Evolutionary conservation across 2,329 filamentous ascomycete species (phyloP).

Genomic region (Trichothecium sympodiale): DNA sequence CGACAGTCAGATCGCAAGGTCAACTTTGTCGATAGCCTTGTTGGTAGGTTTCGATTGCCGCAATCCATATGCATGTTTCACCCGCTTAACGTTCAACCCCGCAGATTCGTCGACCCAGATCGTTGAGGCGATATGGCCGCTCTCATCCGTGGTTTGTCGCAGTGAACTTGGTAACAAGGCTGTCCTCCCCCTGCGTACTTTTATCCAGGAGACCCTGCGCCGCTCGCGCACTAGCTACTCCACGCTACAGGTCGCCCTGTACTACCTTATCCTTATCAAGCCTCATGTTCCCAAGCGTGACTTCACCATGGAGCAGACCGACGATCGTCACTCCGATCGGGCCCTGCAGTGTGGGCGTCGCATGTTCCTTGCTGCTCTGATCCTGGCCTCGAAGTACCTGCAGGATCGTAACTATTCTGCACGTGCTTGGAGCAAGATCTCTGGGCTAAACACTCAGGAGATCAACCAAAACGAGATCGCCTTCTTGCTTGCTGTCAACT

Average conservation of each 20-base stretch:
- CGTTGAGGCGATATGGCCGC: conserved; percentile 93
- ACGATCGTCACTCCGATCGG: conserved; percentile 60
- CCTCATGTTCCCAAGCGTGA: conserved; percentile 73
- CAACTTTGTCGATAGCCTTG: conserved; percentile 91
- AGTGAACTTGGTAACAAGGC: conserved; percentile 62
- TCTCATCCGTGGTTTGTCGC: conserved; percentile 70
- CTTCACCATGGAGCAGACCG: conserved; percentile 75
- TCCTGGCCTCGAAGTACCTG: conserved; percentile 93
- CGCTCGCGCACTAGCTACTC: conserved; percentile 95
- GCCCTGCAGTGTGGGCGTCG: conserved; percentile 90
- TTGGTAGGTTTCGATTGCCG: conserved; percentile 62
- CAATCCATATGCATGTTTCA: conserved; percentile 4
- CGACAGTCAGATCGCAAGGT: conserved; percentile 87
- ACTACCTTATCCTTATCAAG: conserved; percentile 92
- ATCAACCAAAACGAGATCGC: conserved; percentile 96
- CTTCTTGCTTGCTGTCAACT: conserved; percentile 81
- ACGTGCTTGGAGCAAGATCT: conserved; percentile 97
- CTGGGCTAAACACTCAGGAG: conserved; percentile 81
- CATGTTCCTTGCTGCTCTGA: conserved; percentile 93
- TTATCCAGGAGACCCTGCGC: conserved; percentile 94
- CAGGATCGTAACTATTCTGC: conserved; percentile 98
- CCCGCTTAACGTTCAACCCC: conserved; percentile 20
- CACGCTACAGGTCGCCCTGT: conserved; percentile 90
- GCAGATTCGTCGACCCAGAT: conserved; percentile 95
- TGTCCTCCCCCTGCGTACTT: conserved; percentile 81